Evolutionary conservation across 345 rosid genomes (phyloP).

Genomic region (Rhodamnia rubescens): DNA sequence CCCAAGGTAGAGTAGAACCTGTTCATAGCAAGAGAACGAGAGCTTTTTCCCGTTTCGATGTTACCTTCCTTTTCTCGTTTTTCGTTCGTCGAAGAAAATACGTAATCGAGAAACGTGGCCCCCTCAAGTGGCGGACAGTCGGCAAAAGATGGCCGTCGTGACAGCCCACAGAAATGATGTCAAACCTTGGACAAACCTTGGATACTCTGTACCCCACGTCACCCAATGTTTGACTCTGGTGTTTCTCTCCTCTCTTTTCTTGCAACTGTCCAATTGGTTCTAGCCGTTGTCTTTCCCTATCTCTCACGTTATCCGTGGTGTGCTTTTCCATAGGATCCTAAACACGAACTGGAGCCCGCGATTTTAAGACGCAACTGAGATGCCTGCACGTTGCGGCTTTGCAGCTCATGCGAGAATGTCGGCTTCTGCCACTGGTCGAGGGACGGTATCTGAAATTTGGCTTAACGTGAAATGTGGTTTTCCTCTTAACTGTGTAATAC

Average conservation of each 20-base stretch:
- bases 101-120: constrained; percentile 7
- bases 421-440: too few relatives aligned
- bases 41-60: neutral
- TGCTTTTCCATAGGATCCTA: neutral
- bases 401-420: neutral
- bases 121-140: constrained; percentile 41
- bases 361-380: neutral
- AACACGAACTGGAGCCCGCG: neutral
- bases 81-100: neutral
- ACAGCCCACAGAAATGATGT: neutral
- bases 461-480: too few relatives aligned
- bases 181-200: neutral
- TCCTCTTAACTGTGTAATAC: too few relatives aligned
- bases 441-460: neutral
- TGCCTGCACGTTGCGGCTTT: neutral
- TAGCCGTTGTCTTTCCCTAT: neutral
- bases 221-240: neutral
- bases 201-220: neutral
- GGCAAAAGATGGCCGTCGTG: constrained; percentile 24
- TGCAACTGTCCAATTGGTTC: neutral
- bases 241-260: neutral
- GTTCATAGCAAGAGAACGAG: neutral
- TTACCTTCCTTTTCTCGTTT: neutral
- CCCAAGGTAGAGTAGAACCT: neutral
- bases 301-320: neutral